Evolutionary conservation across 106 monocot genomes (phyloP).

Genomic region (Narthecium ossifragum): DNA sequence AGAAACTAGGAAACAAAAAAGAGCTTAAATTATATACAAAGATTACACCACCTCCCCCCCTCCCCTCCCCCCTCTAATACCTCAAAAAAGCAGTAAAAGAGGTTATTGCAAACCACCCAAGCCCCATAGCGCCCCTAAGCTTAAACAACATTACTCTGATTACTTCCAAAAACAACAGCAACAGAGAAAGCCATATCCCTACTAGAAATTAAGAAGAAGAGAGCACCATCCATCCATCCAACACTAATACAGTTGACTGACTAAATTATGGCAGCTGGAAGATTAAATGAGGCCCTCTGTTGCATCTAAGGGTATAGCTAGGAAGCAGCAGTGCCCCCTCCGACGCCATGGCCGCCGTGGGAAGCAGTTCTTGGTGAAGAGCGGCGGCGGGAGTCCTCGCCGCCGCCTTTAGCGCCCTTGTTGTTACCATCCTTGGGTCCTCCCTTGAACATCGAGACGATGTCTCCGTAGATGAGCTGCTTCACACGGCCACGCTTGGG

Average conservation of each 20-base stretch:
- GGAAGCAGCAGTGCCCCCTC: neutral
- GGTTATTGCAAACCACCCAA: neutral
- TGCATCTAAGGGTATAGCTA: neutral
- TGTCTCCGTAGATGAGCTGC: neutral
- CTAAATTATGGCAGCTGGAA: no score
- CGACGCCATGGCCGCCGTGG: neutral
- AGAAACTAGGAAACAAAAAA: no score
- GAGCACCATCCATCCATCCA: no score
- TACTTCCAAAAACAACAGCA: constrained; percentile 2
- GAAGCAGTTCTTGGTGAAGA: neutral
- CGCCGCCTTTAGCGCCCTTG: neutral
- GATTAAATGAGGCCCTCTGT: no score
- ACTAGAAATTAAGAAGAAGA: neutral
- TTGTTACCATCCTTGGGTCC: neutral
- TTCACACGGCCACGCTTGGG: constrained; percentile 6
- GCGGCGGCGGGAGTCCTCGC: neutral
- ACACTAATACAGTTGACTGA: no score
- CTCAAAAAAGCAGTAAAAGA: constrained; percentile 1
- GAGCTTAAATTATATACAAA: no score
- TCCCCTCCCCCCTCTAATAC: no score
- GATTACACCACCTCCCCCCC: no score
- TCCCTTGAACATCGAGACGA: neutral
- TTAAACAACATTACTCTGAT: neutral
- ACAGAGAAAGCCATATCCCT: constrained; percentile 1
- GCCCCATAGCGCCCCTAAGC: no score